Evolutionary conservation across 2,329 filamentous ascomycete genomes (phyloP).

Genomic region (Trichophaea hybrida): DNA sequence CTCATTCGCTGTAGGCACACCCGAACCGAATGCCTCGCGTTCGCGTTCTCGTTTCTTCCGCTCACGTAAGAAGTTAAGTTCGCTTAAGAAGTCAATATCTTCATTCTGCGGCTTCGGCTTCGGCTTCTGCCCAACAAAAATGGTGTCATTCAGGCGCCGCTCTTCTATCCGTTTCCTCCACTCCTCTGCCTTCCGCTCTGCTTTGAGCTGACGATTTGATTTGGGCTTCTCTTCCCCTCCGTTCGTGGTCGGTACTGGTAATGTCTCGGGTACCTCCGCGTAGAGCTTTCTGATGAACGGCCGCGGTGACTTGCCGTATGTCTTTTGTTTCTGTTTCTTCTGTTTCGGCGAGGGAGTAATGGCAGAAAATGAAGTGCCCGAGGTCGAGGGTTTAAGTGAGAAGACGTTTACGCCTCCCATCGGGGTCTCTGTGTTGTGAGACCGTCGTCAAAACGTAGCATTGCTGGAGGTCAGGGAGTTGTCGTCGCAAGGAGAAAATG

Average conservation of each 20-base stretch:
- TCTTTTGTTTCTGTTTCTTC: too few relatives aligned
- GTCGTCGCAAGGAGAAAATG: background rate
- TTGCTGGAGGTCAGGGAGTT: background rate
- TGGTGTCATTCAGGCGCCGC: background rate
- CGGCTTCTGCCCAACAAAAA: background rate
- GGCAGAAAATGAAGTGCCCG: background rate
- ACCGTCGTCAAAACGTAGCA: background rate
- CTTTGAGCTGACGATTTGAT: conserved; percentile 14
- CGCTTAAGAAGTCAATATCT: too few relatives aligned
- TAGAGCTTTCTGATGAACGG: too few relatives aligned
- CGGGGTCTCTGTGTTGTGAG: background rate
- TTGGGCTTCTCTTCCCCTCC: conserved; percentile 1
- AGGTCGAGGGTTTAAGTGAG: background rate
- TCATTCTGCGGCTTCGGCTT: too few relatives aligned
- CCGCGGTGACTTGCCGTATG: too few relatives aligned
- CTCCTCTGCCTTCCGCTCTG: conserved; percentile 12
- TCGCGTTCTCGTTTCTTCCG: conserved; percentile 9
- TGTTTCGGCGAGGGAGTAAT: too few relatives aligned
- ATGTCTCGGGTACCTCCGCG: too few relatives aligned
- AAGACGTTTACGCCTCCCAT: background rate
- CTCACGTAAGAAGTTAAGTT: too few relatives aligned
- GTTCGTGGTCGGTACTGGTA: background rate
- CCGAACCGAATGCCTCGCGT: conserved; percentile 5
- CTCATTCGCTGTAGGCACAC: conserved; percentile 1
- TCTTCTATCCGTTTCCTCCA: conserved; percentile 14